Percentiles rank a stretch among this genome's conserved stretches.
Evolutionary conservation across 139 green algal genomes (phyloP).

Genomic region (Auxenochlorella pyrenoidosa): DNA sequence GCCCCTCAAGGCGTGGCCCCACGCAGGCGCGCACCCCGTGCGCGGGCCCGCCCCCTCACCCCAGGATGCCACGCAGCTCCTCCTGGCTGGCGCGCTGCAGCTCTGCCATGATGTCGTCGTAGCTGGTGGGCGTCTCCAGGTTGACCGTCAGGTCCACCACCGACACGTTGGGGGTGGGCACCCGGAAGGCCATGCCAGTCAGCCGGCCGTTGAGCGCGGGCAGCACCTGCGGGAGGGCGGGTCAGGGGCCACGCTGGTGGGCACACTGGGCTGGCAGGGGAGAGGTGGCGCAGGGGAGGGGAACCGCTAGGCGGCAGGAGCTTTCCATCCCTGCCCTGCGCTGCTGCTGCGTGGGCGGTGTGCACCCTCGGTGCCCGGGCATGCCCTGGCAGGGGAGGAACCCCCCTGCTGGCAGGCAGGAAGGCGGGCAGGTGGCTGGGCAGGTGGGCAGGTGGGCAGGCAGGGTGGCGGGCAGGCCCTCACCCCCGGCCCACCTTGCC

Average conservation of each 20-base stretch:
- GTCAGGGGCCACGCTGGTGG: background rate
- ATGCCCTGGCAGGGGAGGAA: no score
- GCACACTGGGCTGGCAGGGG: background rate
- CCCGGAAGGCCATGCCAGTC: conserved; percentile 98
- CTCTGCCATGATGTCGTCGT: conserved; percentile 92
- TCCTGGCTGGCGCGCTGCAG: conserved; percentile 83
- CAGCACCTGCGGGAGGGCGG: conserved; percentile 75
- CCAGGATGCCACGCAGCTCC: conserved; percentile 89
- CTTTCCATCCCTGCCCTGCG: no score
- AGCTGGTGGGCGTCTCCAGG: conserved; percentile 86
- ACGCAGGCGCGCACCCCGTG: no score
- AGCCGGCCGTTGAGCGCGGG: conserved; percentile 97
- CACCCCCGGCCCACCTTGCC: conserved; percentile 51
- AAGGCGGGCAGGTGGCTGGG: no score
- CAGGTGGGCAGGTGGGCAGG: no score
- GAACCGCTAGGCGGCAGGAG: no score
- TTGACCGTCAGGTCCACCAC: conserved; percentile 95
- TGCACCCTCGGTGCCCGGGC: no score
- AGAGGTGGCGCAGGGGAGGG: no score
- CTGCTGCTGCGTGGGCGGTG: no score
- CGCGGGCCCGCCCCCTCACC: conserved; percentile 14
- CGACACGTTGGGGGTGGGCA: conserved; percentile 88
- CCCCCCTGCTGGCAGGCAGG: no score
- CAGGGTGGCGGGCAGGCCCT: no score
- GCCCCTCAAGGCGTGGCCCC: no score